Evolutionary conservation across 768 basidiomycete genomes (phyloP).

Genomic region (Trametes gibbosa): DNA sequence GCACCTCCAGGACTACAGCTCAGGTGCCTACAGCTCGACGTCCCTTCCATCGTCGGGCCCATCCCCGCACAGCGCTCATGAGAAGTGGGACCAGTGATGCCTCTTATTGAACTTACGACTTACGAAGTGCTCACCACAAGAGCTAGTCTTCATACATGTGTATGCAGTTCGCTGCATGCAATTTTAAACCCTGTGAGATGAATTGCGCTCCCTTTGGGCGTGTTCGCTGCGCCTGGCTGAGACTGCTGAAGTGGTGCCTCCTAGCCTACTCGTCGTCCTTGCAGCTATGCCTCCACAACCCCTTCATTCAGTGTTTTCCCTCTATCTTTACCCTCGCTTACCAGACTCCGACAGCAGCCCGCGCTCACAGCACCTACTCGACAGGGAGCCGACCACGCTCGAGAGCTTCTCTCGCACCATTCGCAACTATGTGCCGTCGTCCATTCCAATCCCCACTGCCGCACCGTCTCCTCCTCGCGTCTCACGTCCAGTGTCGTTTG

Average conservation of each 20-base stretch:
- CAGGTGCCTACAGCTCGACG: no score
- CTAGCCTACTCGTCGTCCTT: no score
- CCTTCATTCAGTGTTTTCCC: not conserved
- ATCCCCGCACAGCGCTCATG: no score
- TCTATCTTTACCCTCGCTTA: not conserved
- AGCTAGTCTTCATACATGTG: no score
- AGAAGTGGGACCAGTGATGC: no score
- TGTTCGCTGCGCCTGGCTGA: not conserved
- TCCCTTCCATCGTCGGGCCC: no score
- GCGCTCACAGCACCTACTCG: not conserved
- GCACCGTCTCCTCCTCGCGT: constrained; percentile 48
- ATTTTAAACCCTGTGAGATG: not conserved
- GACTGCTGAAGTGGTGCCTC: not conserved
- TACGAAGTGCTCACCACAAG: no score
- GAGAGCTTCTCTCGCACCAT: constrained; percentile 52
- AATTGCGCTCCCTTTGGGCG: not conserved
- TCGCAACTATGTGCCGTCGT: constrained; percentile 52
- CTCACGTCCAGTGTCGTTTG: constrained; percentile 48
- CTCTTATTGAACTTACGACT: no score
- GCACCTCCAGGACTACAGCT: no score
- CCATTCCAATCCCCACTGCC: constrained; percentile 47
- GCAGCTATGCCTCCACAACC: not conserved
- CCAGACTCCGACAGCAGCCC: not conserved
- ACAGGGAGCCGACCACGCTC: constrained; percentile 48
- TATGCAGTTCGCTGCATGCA: no score